These are phyloP conservation scores for Auriscalpium orientale DNA, from an alignment of 768 basidiomycete genomes.

Conservation along the genomic window DNA sequence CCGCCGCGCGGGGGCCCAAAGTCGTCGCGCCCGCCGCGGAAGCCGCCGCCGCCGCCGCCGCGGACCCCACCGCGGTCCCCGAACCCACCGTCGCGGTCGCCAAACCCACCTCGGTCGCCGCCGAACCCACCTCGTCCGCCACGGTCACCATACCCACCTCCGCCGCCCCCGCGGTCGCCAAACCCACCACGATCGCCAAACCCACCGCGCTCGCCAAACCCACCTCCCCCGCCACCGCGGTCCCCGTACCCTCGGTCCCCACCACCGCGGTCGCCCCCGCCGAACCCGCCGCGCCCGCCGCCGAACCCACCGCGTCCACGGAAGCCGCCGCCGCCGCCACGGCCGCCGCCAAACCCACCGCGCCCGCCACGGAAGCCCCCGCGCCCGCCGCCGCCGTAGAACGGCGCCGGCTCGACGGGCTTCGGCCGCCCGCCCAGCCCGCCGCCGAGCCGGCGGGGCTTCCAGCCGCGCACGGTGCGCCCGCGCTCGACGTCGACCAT, in stretches of 20 bases:
- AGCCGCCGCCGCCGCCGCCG: conserved; percentile 20
- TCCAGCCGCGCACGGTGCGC: conserved; percentile 97
- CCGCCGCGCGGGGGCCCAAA: conserved; percentile 21
- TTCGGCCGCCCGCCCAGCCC: conserved; percentile 98
- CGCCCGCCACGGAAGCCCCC: conserved; percentile 21
- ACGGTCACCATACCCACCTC: too few relatives aligned
- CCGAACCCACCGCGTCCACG: conserved; percentile 25
- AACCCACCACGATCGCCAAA: conserved; percentile 27
- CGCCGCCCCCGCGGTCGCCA: conserved; percentile 11
- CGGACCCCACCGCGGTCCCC: conserved; percentile 21
- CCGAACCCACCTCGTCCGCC: too few relatives aligned
- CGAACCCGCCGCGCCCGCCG: conserved; percentile 18
- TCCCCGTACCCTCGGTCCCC: conserved; percentile 20
- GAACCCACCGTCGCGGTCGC: conserved; percentile 35
- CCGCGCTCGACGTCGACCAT: conserved; percentile 98
- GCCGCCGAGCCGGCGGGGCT: conserved; percentile 92
- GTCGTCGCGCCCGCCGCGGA: conserved; percentile 21
- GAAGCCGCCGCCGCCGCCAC: conserved; percentile 24
- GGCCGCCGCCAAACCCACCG: conserved; percentile 35
- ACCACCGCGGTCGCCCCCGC: conserved; percentile 22
- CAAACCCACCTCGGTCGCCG: conserved; percentile 31
- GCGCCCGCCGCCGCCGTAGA: conserved; percentile 22
- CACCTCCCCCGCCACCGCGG: conserved; percentile 28
- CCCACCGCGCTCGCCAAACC: conserved; percentile 24
- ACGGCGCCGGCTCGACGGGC: conserved; percentile 42